A percentile compares a stretch with the other conserved stretches of the same genome.
Evolutionary conservation across 805 yeast species (phyloP).

Genomic region (Peterozyma toletana): DNA sequence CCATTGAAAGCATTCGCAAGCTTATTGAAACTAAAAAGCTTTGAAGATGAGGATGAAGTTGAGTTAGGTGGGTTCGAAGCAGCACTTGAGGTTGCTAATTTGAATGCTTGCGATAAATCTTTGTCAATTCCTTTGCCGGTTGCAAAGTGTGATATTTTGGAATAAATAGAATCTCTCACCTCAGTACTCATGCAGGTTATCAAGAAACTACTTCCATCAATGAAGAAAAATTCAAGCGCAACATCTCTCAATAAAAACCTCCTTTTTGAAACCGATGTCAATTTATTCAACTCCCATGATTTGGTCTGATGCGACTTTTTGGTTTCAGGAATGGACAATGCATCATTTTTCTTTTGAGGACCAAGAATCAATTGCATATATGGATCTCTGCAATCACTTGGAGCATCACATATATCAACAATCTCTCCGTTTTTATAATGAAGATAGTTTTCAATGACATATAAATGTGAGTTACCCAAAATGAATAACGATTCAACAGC

Average conservation of each 20-base stretch:
- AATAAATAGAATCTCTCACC: slow-evolving; percentile 50
- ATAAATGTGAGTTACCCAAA: slow-evolving; percentile 56
- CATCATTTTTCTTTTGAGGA: slow-evolving; percentile 21
- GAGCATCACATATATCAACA: slow-evolving; percentile 60
- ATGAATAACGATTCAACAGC: slow-evolving; percentile 71
- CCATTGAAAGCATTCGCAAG: slow-evolving; percentile 38
- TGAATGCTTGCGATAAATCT: slow-evolving; percentile 48
- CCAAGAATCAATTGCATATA: slow-evolving; percentile 59
- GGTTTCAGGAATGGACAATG: slow-evolving; percentile 16
- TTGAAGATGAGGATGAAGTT: slow-evolving; percentile 4
- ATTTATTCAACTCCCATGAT: slow-evolving; percentile 52
- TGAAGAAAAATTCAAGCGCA: slow-evolving; percentile 72
- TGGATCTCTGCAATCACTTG: slow-evolving; percentile 55
- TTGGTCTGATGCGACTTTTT: slow-evolving; percentile 36
- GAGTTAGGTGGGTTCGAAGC: slow-evolving; percentile 5
- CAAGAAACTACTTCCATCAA: slow-evolving; percentile 63
- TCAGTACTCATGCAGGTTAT: slow-evolving; percentile 52
- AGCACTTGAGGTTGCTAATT: slow-evolving; percentile 31
- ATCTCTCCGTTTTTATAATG: slow-evolving; percentile 48
- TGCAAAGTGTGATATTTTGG: slow-evolving; percentile 39
- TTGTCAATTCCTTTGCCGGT: slow-evolving; percentile 43
- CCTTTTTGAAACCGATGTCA: slow-evolving; percentile 64
- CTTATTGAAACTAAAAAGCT: slow-evolving; percentile 17
- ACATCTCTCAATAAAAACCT: slow-evolving; percentile 75
- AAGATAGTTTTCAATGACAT: slow-evolving; percentile 65